These are phyloP conservation scores for Ophioceras dolichostomum DNA, from an alignment of 2,329 filamentous ascomycete species.

Conservation along the genomic window DNA sequence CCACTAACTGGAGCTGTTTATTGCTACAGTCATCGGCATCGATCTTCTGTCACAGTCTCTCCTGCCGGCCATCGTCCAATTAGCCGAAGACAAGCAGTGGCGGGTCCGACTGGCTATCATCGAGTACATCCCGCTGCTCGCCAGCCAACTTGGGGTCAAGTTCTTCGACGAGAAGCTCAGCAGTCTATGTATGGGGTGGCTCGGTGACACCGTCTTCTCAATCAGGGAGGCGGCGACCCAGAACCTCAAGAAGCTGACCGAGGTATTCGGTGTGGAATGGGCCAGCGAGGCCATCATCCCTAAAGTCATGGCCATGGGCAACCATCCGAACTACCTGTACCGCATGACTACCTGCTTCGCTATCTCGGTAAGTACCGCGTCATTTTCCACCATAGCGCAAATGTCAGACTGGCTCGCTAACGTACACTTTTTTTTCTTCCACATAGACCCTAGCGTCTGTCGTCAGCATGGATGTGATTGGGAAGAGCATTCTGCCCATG, in stretches of 20 bases:
- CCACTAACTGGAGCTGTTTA: no score
- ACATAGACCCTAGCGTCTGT: conserved; percentile 80
- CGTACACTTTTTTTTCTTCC: not conserved
- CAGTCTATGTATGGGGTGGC: conserved; percentile 93
- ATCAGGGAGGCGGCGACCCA: conserved; percentile 95
- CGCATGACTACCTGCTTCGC: conserved; percentile 99
- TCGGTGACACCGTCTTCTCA: conserved; percentile 96
- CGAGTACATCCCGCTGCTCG: conserved; percentile 94
- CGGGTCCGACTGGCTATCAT: conserved; percentile 95
- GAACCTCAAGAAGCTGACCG: conserved; percentile 95
- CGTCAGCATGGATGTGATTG: conserved; percentile 86
- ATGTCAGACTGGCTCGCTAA: not conserved
- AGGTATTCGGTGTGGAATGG: conserved; percentile 98
- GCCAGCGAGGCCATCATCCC: conserved; percentile 94
- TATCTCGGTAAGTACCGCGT: conserved; percentile 65
- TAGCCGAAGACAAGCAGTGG: conserved; percentile 99
- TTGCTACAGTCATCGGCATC: conserved; percentile 74
- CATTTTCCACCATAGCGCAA: not conserved
- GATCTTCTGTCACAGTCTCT: conserved; percentile 93
- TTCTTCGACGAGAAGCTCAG: conserved; percentile 98
- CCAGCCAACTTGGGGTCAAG: conserved; percentile 87
- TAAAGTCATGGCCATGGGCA: conserved; percentile 97
- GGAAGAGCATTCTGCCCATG: conserved; percentile 88
- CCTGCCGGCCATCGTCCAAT: conserved; percentile 89
- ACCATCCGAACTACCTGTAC: conserved; percentile 97